Conservation (phyloP, 75 land plant genomes). For the Isoetes taiwanensis region DNA sequence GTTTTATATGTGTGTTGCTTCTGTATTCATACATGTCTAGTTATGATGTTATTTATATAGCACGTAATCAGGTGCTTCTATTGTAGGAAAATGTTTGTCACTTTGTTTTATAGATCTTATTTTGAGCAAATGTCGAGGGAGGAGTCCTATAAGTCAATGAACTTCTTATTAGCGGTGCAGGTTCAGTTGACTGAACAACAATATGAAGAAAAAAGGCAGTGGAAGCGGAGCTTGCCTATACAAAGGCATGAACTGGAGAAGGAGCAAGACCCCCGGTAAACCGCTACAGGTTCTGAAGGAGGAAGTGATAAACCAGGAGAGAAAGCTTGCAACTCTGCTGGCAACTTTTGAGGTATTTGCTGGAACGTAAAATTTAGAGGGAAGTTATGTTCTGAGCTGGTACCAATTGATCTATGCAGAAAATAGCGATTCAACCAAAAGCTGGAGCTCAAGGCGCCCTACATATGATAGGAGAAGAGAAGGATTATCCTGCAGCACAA, state of each 20-base stretch:
- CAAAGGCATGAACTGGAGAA: constrained; percentile 28
- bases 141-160: no score
- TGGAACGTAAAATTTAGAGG: background rate
- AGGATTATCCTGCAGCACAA: constrained; percentile 5
- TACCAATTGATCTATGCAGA: constrained; percentile 9
- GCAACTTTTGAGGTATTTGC: constrained; percentile 26
- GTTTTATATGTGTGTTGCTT: no score
- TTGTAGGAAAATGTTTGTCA: no score
- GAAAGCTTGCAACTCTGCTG: constrained; percentile 21
- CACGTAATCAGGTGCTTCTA: no score
- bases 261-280: constrained; percentile 20
- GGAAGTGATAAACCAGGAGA: constrained; percentile 19
- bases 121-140: no score
- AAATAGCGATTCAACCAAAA: constrained; percentile 21
- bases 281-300: constrained; percentile 14
- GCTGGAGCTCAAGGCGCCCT: constrained; percentile 24
- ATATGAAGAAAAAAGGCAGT: constrained; percentile 33
- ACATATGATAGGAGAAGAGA: constrained; percentile 17
- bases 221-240: constrained; percentile 32
- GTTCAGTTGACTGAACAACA: constrained; percentile 22
- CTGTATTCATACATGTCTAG: no score
- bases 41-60: no score
- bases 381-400: background rate
- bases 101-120: no score
- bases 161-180: no score